Conservation (phyloP, 768 basidiomycete genomes). For the Leccinellum luteum region DNA sequence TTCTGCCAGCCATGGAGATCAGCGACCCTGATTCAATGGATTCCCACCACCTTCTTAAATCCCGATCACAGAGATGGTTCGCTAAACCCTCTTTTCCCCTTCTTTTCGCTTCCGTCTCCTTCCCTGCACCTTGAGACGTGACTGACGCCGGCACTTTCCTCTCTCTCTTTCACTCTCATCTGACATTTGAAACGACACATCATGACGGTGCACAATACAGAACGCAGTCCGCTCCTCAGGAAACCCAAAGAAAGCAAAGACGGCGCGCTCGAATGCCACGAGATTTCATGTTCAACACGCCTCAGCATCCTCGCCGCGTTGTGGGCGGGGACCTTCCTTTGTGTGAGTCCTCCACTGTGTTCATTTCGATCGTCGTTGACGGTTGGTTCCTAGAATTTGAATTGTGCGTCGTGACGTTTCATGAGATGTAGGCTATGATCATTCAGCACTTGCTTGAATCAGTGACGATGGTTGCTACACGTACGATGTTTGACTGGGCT, state of each 20-base stretch:
- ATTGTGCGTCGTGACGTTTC: background rate
- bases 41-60: background rate
- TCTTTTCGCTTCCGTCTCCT: background rate
- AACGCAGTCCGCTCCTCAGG: conserved; percentile 29
- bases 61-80: background rate
- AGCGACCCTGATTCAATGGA: background rate
- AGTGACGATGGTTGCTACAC: conserved; percentile 27
- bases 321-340: conserved; percentile 69
- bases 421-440: background rate
- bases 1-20: background rate
- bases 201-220: conserved; percentile 12
- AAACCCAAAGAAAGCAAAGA: conserved; percentile 1
- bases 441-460: background rate
- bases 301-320: conserved; percentile 65
- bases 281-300: conserved; percentile 55
- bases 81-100: background rate
- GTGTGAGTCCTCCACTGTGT: conserved; percentile 42
- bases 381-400: background rate
- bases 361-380: background rate
- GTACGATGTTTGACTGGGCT: conserved; percentile 3
- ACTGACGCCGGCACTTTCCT: background rate
- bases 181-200: background rate
- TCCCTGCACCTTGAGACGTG: background rate
- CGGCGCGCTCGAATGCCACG: conserved; percentile 46
- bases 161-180: background rate